These are phyloP conservation scores for Diplodia sapinea DNA, from an alignment of 2,329 filamentous ascomycete species.

Conservation along the genomic window DNA sequence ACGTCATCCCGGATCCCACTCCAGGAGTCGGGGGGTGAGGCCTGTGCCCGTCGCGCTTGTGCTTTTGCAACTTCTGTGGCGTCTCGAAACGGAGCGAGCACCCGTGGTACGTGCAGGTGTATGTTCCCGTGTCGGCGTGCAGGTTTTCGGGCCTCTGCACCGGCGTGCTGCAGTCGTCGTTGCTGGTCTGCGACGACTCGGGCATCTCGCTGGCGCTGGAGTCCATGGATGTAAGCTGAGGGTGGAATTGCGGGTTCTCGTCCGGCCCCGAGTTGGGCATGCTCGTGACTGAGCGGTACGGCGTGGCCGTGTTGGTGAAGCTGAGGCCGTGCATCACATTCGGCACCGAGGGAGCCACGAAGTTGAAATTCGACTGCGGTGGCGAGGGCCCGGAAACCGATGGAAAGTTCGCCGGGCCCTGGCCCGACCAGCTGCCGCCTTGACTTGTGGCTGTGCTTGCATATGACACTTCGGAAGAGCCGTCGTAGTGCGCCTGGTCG, in stretches of 20 bases:
- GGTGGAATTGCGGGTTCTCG: constrained; percentile 60
- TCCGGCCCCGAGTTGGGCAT: constrained; percentile 39
- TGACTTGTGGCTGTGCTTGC: constrained; percentile 52
- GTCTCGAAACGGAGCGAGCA: constrained; percentile 89
- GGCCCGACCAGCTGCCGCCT: constrained; percentile 43
- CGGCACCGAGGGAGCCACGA: constrained; percentile 51
- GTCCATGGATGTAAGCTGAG: constrained; percentile 66
- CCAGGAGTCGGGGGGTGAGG: constrained; percentile 41
- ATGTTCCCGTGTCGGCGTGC: constrained; percentile 81
- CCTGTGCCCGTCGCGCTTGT: constrained; percentile 92
- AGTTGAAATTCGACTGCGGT: constrained; percentile 51
- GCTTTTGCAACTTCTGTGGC: constrained; percentile 84
- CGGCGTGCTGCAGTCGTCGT: constrained; percentile 37
- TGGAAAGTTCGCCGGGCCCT: constrained; percentile 36
- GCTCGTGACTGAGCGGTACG: constrained; percentile 46
- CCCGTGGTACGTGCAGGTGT: constrained; percentile 94
- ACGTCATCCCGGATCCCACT: constrained; percentile 55
- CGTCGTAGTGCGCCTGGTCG: constrained; percentile 46
- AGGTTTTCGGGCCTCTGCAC: constrained; percentile 65
- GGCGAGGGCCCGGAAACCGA: constrained; percentile 38
- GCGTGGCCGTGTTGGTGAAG: constrained; percentile 41
- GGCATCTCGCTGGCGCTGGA: constrained; percentile 63
- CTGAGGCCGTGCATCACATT: constrained; percentile 41
- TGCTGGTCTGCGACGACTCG: constrained; percentile 42
- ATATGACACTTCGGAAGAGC: constrained; percentile 50